A percentile compares a stretch with the other conserved stretches of the same genome.
Evolutionary conservation across 805 yeast genomes (phyloP).

Genomic region (Alloascoidea africana): DNA sequence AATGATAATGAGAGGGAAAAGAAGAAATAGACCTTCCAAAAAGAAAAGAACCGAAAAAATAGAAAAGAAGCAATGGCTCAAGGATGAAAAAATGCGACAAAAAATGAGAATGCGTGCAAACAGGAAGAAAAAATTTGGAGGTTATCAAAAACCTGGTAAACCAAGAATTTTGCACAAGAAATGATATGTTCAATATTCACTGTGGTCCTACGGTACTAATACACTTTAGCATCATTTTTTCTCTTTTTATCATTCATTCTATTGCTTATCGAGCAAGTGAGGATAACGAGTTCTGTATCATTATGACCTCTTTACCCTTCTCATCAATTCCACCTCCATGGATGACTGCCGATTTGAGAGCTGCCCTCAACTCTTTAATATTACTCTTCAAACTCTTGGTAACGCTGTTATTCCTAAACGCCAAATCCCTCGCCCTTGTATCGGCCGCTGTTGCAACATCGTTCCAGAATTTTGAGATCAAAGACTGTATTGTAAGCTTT

Average conservation of each 20-base stretch:
- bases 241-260: no score
- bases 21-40: background rate
- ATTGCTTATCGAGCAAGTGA: no score
- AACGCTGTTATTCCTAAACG: background rate
- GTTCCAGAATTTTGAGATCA: background rate
- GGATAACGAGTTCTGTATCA: background rate
- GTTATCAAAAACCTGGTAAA: no score
- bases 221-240: no score
- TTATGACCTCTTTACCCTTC: background rate
- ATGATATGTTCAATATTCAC: no score
- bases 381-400: background rate
- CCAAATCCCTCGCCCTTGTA: slow-evolving; percentile 6
- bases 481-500: slow-evolving; percentile 21
- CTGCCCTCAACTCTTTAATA: background rate
- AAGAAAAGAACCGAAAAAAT: background rate
- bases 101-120: no score
- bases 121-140: no score
- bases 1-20: background rate
- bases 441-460: slow-evolving; percentile 6
- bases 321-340: background rate
- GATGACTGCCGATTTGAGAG: background rate
- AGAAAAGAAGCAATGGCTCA: no score
- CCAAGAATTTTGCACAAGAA: no score
- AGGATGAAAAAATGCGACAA: no score
- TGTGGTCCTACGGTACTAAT: no score